A percentile compares a stretch with the other conserved stretches of the same genome.
Evolutionary conservation across 768 basidiomycete species (phyloP).

Genomic region (Chalciporus piperatus): DNA sequence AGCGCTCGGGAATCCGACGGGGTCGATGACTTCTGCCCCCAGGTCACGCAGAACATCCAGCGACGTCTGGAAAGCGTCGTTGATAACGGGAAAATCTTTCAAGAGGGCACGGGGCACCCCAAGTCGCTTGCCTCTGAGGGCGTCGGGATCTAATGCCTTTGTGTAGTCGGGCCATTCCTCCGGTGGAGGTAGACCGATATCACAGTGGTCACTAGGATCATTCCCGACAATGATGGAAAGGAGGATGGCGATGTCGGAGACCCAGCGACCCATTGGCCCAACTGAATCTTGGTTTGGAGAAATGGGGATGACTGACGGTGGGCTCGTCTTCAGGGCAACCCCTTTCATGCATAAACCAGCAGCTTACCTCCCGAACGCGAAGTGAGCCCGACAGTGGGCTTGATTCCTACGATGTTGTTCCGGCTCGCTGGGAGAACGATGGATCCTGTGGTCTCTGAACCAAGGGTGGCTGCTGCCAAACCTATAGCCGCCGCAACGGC

Average conservation of each 20-base stretch:
- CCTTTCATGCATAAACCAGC: not conserved
- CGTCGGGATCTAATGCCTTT: constrained; percentile 44
- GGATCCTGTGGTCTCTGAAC: constrained; percentile 49
- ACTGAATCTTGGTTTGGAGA: constrained; percentile 40
- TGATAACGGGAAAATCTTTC: constrained; percentile 19
- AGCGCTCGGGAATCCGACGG: constrained; percentile 57
- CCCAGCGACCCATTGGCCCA: constrained; percentile 36
- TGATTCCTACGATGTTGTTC: constrained; percentile 45
- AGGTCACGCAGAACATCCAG: constrained; percentile 36
- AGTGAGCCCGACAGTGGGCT: constrained; percentile 42
- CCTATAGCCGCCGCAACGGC: constrained; percentile 44
- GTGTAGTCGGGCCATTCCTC: constrained; percentile 52
- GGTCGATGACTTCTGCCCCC: constrained; percentile 54
- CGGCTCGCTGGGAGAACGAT: constrained; percentile 42
- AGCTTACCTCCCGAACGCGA: constrained; percentile 36
- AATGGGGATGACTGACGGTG: constrained; percentile 43
- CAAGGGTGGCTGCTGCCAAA: constrained; percentile 41
- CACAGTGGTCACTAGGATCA: constrained; percentile 39
- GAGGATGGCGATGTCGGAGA: constrained; percentile 38
- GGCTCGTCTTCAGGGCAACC: not conserved
- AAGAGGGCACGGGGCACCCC: constrained; percentile 42
- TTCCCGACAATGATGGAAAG: constrained; percentile 41
- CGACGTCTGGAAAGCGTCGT: constrained; percentile 38
- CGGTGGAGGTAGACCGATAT: constrained; percentile 44
- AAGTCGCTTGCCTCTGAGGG: constrained; percentile 44